These are phyloP conservation scores for Cardiospermum halicacabum DNA, from an alignment of 345 rosid species.

Conservation along the genomic window DNA sequence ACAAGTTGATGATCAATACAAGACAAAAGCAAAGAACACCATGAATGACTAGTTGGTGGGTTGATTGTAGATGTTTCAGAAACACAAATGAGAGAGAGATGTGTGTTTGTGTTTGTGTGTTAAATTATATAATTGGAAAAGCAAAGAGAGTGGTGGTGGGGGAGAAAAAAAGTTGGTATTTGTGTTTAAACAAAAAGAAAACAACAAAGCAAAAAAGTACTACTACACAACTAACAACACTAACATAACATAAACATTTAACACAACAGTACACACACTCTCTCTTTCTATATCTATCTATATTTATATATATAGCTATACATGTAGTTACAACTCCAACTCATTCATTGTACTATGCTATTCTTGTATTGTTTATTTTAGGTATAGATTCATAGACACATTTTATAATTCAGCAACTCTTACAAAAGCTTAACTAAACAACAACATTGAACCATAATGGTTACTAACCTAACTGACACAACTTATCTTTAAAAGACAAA, in stretches of 20 bases:
- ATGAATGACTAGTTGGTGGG: conserved; percentile 4
- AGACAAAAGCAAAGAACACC: conserved; percentile 14
- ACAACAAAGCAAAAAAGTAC: conserved; percentile 4
- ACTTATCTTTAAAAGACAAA: too few relatives aligned
- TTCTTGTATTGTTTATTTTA: neutral
- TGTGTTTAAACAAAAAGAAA: conserved; percentile 15
- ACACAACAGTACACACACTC: neutral
- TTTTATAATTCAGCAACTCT: too few relatives aligned
- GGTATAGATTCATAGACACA: neutral
- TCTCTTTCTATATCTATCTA: too few relatives aligned
- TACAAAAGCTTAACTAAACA: too few relatives aligned
- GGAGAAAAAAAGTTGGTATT: conserved; percentile 25
- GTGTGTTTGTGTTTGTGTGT: conserved; percentile 21
- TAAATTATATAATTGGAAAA: conserved; percentile 57
- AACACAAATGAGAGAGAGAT: conserved; percentile 13
- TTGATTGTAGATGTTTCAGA: conserved; percentile 11
- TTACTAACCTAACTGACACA: too few relatives aligned
- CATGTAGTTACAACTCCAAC: neutral
- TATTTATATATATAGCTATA: neutral
- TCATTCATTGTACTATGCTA: conserved; percentile 10
- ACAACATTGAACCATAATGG: too few relatives aligned
- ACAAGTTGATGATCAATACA: conserved; percentile 2
- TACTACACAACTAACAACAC: neutral
- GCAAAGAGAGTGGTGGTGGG: conserved; percentile 55
- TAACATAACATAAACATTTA: neutral